These are phyloP conservation scores for Nakaseomyces bracarensis DNA, from an alignment of 1,139 yeast genomes.

Conservation along the genomic window DNA sequence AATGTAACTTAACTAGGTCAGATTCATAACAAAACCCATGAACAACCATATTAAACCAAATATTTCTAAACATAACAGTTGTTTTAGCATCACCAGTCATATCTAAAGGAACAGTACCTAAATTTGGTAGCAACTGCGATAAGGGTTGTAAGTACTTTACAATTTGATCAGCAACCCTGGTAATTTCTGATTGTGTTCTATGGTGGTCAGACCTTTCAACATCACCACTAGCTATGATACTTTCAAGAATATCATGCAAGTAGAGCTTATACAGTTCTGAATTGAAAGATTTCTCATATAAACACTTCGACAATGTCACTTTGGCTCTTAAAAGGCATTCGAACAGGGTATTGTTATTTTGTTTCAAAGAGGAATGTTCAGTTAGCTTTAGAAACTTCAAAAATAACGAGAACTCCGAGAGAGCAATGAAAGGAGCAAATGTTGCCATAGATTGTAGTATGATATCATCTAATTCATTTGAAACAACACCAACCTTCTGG, in stretches of 20 bases:
- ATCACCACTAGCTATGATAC: constrained; percentile 73
- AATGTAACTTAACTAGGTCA: constrained; percentile 42
- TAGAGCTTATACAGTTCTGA: constrained; percentile 49
- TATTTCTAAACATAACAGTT: constrained; percentile 58
- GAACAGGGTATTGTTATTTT: constrained; percentile 32
- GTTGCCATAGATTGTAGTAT: constrained; percentile 45
- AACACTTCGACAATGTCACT: constrained; percentile 43
- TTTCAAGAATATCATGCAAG: constrained; percentile 55
- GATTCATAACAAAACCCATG: constrained; percentile 76
- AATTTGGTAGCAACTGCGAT: constrained; percentile 62
- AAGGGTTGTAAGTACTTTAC: constrained; percentile 62
- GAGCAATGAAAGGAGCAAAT: constrained; percentile 46
- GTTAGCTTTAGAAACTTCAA: constrained; percentile 41
- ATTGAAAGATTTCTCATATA: constrained; percentile 33
- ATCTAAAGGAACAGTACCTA: constrained; percentile 37
- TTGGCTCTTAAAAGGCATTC: constrained; percentile 42
- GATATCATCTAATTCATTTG: constrained; percentile 35
- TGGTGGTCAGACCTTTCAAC: constrained; percentile 73
- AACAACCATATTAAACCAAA: constrained; percentile 91
- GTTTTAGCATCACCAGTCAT: constrained; percentile 30
- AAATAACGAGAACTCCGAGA: constrained; percentile 44
- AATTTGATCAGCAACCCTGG: constrained; percentile 70
- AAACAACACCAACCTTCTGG: constrained; percentile 57
- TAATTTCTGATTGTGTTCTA: constrained; percentile 69
- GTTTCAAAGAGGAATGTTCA: constrained; percentile 31